Evolutionary conservation across 768 basidiomycete species (phyloP).

Genomic region (Infundibulicybe gibba): DNA sequence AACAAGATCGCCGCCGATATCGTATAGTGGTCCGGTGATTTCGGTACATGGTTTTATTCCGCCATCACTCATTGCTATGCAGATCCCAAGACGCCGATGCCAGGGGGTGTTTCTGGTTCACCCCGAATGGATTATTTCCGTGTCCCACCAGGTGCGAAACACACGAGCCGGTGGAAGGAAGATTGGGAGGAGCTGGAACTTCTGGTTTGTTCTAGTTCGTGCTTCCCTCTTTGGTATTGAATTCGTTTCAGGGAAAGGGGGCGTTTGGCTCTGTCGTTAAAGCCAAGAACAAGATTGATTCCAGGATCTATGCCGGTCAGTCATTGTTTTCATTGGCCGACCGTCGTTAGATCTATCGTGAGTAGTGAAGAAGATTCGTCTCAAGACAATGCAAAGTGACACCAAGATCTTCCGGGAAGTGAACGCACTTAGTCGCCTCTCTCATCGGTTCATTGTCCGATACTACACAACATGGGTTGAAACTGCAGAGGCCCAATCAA

Average conservation of each 20-base stretch:
- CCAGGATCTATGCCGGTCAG: constrained; percentile 76
- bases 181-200: constrained; percentile 94
- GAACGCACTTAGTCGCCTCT: constrained; percentile 80
- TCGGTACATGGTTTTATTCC: neutral
- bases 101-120: constrained; percentile 39
- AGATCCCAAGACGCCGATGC: constrained; percentile 51
- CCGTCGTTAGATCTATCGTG: constrained; percentile 1
- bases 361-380: constrained; percentile 84
- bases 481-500: constrained; percentile 36
- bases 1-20: constrained; percentile 21
- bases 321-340: constrained; percentile 3
- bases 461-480: constrained; percentile 95
- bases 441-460: constrained; percentile 87
- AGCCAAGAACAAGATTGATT: constrained; percentile 85
- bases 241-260: constrained; percentile 65
- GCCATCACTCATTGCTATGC: constrained; percentile 1
- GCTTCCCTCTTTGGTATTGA: neutral
- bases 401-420: constrained; percentile 90
- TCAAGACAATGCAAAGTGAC: constrained; percentile 76
- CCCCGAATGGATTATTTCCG: constrained; percentile 68
- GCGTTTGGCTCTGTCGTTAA: constrained; percentile 95
- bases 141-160: constrained; percentile 37
- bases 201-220: constrained; percentile 39
- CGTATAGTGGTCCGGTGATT: constrained; percentile 18
- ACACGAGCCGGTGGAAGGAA: constrained; percentile 81